These are phyloP conservation scores for Leishmania aethiopica DNA, from an alignment of 208 protist species.

Conservation along the genomic window DNA sequence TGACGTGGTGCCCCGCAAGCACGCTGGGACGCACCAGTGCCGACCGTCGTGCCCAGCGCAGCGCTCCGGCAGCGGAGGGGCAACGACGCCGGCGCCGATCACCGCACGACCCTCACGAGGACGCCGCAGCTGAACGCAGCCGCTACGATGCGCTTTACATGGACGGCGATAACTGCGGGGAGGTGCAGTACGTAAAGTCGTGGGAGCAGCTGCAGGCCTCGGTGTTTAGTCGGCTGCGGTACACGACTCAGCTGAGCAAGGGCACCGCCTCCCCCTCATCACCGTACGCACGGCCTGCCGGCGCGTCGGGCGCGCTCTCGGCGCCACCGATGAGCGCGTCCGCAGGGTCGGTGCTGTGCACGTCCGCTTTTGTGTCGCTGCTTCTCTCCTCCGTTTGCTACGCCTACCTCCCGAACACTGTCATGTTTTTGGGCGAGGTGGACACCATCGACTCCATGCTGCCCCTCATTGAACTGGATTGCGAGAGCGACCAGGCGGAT, in stretches of 20 bases:
- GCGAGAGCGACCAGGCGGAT: slow-evolving; percentile 70
- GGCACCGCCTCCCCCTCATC: background rate
- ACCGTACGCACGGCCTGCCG: background rate
- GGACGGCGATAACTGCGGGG: background rate
- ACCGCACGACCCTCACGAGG: background rate
- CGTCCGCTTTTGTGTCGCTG: slow-evolving; percentile 34
- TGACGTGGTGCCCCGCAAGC: slow-evolving; percentile 52
- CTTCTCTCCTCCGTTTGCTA: slow-evolving; percentile 46
- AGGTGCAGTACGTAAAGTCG: slow-evolving; percentile 36
- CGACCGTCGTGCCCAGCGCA: background rate
- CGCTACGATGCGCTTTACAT: background rate
- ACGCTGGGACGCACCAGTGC: slow-evolving; percentile 23
- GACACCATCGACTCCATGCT: slow-evolving; percentile 72
- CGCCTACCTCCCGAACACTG: slow-evolving; percentile 55
- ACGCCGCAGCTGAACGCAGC: background rate
- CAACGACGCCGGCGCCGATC: background rate
- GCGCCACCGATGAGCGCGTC: background rate
- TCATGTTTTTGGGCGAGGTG: slow-evolving; percentile 54
- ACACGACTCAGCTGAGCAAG: slow-evolving; percentile 5
- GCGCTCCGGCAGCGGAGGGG: background rate
- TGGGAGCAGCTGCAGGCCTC: slow-evolving; percentile 42
- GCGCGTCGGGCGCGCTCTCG: background rate
- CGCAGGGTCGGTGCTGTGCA: slow-evolving; percentile 16
- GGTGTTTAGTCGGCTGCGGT: slow-evolving; percentile 26
- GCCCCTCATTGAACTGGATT: slow-evolving; percentile 43